Evolutionary conservation across 768 basidiomycete genomes (phyloP).

Genomic region (Lentinus brumalis): DNA sequence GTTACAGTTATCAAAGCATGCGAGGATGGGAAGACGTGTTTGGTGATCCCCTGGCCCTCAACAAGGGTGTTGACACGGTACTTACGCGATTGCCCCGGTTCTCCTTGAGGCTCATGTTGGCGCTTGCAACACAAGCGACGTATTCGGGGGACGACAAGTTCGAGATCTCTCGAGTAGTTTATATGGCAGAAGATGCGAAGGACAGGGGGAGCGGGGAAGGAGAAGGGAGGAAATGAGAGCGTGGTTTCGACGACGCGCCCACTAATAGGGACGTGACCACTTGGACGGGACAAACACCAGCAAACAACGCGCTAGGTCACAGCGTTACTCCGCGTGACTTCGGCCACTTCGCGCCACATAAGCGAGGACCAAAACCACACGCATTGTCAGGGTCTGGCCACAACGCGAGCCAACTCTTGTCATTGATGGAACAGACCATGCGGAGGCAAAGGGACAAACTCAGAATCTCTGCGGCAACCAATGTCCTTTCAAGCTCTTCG

Average conservation of each 20-base stretch:
- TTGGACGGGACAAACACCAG: slow-evolving; percentile 5
- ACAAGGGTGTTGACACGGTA: background rate
- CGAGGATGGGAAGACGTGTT: background rate
- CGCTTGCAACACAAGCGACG: background rate
- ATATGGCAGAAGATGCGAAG: background rate
- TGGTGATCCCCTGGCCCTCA: background rate
- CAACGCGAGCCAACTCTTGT: no score
- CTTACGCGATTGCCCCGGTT: background rate
- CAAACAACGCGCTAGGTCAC: slow-evolving; percentile 24
- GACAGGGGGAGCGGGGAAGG: background rate
- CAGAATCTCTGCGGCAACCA: slow-evolving; percentile 67
- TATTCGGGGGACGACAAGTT: background rate
- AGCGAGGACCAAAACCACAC: background rate
- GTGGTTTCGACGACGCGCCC: slow-evolving; percentile 6
- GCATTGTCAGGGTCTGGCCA: background rate
- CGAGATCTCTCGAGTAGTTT: slow-evolving; percentile 5
- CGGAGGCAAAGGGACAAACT: background rate
- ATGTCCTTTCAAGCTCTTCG: slow-evolving; percentile 53
- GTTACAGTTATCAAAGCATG: background rate
- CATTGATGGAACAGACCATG: no score
- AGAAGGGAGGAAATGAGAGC: slow-evolving; percentile 14
- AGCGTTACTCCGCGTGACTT: slow-evolving; percentile 3
- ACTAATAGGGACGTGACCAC: slow-evolving; percentile 15
- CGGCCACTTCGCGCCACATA: background rate
- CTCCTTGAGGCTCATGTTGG: slow-evolving; percentile 20